phyloP scores from a whole-genome alignment of 2,329 filamentous ascomycete genomes.

The Lachnellula arida region DNA sequence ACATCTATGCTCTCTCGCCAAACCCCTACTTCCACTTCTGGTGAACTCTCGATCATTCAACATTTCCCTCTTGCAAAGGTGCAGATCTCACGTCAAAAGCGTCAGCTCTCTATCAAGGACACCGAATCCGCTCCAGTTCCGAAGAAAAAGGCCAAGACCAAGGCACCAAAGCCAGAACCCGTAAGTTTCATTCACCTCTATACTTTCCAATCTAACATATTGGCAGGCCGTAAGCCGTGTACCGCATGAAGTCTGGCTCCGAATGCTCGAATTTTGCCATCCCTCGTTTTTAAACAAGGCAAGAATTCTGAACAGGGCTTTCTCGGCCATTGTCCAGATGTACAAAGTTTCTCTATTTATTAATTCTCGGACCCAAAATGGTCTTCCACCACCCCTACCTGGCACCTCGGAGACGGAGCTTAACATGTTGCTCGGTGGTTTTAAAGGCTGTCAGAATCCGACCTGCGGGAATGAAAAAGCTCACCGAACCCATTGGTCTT shows the following conservation, averaged over 20 bases:
- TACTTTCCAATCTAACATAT: constrained; percentile 6
- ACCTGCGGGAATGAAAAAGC: constrained; percentile 24
- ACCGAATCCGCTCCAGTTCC: neutral
- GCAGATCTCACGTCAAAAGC: constrained; percentile 9
- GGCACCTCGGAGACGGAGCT: constrained; percentile 26
- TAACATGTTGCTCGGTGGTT: constrained; percentile 26
- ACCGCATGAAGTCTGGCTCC: constrained; percentile 24
- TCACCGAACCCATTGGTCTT: constrained; percentile 30
- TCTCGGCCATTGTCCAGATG: constrained; percentile 18
- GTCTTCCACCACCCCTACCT: constrained; percentile 22
- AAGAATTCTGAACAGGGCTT: constrained; percentile 20
- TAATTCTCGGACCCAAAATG: constrained; percentile 29
- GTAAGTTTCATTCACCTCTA: constrained; percentile 15
- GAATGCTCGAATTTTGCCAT: constrained; percentile 29
- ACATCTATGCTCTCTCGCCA: neutral
- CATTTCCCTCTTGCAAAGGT: no score
- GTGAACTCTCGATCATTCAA: no score
- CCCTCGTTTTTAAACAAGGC: constrained; percentile 28
- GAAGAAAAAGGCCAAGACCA: constrained; percentile 13
- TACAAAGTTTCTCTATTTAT: constrained; percentile 24
- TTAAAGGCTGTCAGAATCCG: constrained; percentile 26
- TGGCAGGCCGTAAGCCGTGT: constrained; percentile 16
- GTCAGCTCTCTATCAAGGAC: constrained; percentile 13
- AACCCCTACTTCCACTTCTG: neutral
- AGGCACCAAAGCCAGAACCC: neutral